phyloP scores from a whole-genome alignment of 108 stramenopile species.

The Cylindrotheca closterium region DNA sequence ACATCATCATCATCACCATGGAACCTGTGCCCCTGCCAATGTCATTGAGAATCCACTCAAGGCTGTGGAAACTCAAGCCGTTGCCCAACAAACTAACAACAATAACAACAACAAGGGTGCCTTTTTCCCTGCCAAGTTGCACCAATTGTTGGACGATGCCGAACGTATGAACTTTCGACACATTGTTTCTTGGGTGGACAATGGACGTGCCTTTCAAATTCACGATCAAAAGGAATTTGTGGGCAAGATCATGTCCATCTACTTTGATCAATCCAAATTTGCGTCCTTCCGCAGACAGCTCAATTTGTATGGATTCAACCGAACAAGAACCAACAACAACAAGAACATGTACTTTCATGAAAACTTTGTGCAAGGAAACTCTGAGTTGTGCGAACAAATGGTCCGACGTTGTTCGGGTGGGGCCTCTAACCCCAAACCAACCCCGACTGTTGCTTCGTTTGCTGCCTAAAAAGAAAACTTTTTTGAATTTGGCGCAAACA shows the following conservation, averaged over 20 bases:
- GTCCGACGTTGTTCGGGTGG: neutral
- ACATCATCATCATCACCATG: too few species aligned
- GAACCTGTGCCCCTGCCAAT: neutral
- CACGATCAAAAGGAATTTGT: slow-evolving; percentile 51
- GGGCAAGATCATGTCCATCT: slow-evolving; percentile 56
- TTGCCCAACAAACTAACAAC: neutral
- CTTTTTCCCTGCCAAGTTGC: slow-evolving; percentile 22
- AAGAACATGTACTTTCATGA: slow-evolving; percentile 7
- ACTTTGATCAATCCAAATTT: slow-evolving; percentile 63
- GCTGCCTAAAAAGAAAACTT: neutral
- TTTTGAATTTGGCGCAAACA: too few species aligned
- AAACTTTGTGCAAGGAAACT: slow-evolving; percentile 5
- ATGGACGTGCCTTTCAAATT: slow-evolving; percentile 55
- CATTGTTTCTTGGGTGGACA: slow-evolving; percentile 55
- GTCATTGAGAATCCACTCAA: neutral
- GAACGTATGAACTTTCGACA: slow-evolving; percentile 8
- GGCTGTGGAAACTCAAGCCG: neutral
- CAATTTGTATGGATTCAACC: slow-evolving; percentile 48
- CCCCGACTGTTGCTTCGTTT: neutral
- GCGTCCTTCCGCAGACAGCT: slow-evolving; percentile 51
- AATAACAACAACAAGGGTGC: slow-evolving; percentile 16
- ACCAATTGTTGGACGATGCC: slow-evolving; percentile 25
- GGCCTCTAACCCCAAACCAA: too few species aligned
- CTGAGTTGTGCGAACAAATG: slow-evolving; percentile 1
- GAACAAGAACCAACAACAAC: neutral